Percentiles rank a stretch among this genome's conserved stretches.
Conservation (phyloP, 306 rosid species). For the Quercus gilva region DNA sequence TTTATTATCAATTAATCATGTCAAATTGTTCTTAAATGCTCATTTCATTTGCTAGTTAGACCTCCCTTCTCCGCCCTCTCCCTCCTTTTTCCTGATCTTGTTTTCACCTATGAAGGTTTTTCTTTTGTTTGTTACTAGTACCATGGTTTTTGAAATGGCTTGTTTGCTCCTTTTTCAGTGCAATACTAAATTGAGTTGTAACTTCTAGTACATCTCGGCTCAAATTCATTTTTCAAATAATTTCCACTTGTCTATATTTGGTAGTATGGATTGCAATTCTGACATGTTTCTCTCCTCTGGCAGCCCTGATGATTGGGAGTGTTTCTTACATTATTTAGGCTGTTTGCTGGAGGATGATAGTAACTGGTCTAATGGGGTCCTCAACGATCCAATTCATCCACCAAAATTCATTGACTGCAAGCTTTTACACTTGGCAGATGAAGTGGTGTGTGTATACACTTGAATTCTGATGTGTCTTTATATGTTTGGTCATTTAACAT, state of each 20-base stretch:
- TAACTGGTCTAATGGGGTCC: slow-evolving; percentile 55
- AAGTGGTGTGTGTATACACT: slow-evolving; percentile 49
- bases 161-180: not conserved
- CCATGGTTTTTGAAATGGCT: not conserved
- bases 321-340: slow-evolving; percentile 88
- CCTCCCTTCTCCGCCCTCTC: not conserved
- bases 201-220: not conserved
- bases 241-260: not conserved
- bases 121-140: not conserved
- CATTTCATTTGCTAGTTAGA: not conserved
- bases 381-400: slow-evolving; percentile 58
- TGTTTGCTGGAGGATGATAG: slow-evolving; percentile 93
- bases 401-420: slow-evolving; percentile 56
- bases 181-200: not conserved
- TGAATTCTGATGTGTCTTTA: slow-evolving; percentile 2
- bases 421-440: slow-evolving; percentile 69
- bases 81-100: not conserved
- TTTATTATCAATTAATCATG: not conserved
- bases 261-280: not conserved
- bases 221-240: not conserved
- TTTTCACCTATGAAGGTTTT: not conserved
- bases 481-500: slow-evolving; percentile 17
- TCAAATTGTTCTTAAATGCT: not conserved
- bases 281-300: slow-evolving; percentile 39
- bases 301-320: slow-evolving; percentile 99